Evolutionary conservation across 257 asterid species (phyloP).

Genomic region (Salvia hispanica): DNA sequence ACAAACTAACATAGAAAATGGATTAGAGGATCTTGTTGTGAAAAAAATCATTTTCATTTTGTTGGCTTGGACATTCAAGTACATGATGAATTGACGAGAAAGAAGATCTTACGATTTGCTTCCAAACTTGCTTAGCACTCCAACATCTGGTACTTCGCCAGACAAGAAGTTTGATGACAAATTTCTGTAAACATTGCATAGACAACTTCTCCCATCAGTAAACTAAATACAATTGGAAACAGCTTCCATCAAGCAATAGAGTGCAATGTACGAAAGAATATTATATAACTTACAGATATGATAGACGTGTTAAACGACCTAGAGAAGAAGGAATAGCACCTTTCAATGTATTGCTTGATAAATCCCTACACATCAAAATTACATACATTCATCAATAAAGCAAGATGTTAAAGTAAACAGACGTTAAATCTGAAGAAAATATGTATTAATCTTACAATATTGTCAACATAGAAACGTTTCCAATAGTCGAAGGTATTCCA

Average conservation of each 20-base stretch:
- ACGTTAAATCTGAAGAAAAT: background rate
- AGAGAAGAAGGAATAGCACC: slow-evolving; percentile 95
- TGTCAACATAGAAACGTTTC: slow-evolving; percentile 74
- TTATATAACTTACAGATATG: slow-evolving; percentile 62
- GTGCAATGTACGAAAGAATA: background rate
- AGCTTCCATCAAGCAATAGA: slow-evolving; percentile 1
- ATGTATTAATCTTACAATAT: slow-evolving; percentile 66
- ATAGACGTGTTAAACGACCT: slow-evolving; percentile 68
- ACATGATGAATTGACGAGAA: background rate
- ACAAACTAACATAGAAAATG: background rate
- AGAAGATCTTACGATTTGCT: slow-evolving; percentile 66
- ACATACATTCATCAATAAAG: slow-evolving; percentile 7
- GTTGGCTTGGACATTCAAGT: background rate
- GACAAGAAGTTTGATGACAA: slow-evolving; percentile 89
- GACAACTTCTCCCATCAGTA: background rate
- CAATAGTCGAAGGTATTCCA: slow-evolving; percentile 82
- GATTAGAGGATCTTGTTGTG: background rate
- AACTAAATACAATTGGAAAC: background rate
- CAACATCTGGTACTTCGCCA: slow-evolving; percentile 95
- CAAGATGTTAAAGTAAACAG: background rate
- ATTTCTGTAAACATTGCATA: slow-evolving; percentile 49
- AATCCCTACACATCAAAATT: slow-evolving; percentile 54
- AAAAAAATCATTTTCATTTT: too few relatives aligned
- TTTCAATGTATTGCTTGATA: slow-evolving; percentile 83
- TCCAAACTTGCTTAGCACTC: slow-evolving; percentile 81